phyloP scores from a whole-genome alignment of 306 rosid genomes.

The Lathyrus aphaca region DNA sequence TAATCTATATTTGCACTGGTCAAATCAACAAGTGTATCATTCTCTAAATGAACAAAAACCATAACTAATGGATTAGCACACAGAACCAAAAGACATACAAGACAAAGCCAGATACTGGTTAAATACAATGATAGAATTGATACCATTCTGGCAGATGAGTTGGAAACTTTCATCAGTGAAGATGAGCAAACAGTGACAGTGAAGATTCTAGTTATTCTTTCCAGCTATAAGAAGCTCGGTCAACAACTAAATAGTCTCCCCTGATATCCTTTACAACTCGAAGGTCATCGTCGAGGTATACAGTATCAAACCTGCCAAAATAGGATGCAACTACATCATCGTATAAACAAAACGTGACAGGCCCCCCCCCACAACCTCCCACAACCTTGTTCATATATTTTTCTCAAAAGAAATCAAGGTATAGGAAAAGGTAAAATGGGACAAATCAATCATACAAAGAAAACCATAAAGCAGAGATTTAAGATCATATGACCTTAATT shows the following conservation, averaged over 20 bases:
- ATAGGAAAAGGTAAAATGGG: not conserved
- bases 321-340: conserved; percentile 31
- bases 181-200: not conserved
- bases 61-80: conserved; percentile 6
- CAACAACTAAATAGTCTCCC: conserved; percentile 85
- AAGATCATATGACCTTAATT: too few relatives aligned
- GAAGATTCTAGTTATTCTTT: conserved; percentile 56
- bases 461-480: not conserved
- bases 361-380: not conserved
- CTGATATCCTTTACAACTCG: conserved; percentile 83
- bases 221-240: conserved; percentile 77
- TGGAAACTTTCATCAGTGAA: not conserved
- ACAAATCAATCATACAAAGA: not conserved
- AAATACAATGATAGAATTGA: conserved; percentile 3
- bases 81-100: conserved; percentile 6
- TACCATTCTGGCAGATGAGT: conserved; percentile 1
- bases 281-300: conserved; percentile 74
- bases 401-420: not conserved
- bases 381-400: not conserved
- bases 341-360: conserved; percentile 14
- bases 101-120: conserved; percentile 13
- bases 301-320: conserved; percentile 71
- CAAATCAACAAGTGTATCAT: not conserved
- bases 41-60: not conserved
- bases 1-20: not conserved